Percentiles rank a stretch among this genome's conserved stretches.
Evolutionary conservation across 192 early-diverging fungal genomes (phyloP).

Genomic region (Thamnidium elegans): DNA sequence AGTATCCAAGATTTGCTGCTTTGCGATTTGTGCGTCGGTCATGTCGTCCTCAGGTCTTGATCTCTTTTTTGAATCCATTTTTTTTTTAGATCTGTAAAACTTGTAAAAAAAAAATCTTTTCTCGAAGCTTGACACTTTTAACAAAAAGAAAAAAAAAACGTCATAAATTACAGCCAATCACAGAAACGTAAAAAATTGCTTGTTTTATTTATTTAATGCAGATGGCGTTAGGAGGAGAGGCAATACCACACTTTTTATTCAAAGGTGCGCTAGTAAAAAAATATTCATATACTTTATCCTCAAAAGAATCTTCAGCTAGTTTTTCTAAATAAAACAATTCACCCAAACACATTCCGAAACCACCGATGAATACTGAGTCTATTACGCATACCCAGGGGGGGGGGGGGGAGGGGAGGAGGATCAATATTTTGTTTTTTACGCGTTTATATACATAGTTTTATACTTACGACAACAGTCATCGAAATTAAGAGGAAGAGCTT

Average conservation of each 20-base stretch:
- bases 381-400: background rate
- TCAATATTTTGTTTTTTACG: too few relatives aligned
- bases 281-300: conserved; percentile 23
- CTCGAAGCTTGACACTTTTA: too few relatives aligned
- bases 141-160: too few relatives aligned
- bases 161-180: background rate
- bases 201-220: conserved; percentile 24
- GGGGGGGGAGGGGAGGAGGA: too few relatives aligned
- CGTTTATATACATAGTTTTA: background rate
- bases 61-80: conserved; percentile 13
- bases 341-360: conserved; percentile 29
- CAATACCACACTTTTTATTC: conserved; percentile 25
- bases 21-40: background rate
- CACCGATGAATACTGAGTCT: conserved; percentile 24
- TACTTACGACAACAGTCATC: conserved; percentile 19
- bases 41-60: conserved; percentile 4
- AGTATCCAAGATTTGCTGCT: conserved; percentile 4
- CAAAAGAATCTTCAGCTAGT: conserved; percentile 19
- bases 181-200: background rate
- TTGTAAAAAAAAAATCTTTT: too few relatives aligned
- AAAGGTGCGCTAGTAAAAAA: conserved; percentile 27
- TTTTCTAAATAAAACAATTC: conserved; percentile 28
- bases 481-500: conserved; percentile 19
- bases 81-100: background rate
- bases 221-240: conserved; percentile 27